Evolutionary conservation across 345 rosid species (phyloP).

Genomic region (Gossypium longicalyx): DNA sequence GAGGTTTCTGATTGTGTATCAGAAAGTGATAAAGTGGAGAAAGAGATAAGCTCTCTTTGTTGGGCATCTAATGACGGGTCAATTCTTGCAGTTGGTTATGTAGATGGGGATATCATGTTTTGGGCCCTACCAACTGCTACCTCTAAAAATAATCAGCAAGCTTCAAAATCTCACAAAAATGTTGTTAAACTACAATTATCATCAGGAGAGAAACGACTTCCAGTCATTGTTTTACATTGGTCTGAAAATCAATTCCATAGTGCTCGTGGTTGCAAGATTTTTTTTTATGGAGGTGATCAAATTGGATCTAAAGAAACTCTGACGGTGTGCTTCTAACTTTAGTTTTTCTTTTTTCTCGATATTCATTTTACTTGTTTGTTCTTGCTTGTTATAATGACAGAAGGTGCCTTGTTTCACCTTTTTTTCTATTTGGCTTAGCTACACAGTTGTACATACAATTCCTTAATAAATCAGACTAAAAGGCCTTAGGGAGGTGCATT

Average conservation of each 20-base stretch:
- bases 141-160: conserved; percentile 34
- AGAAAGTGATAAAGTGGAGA: conserved; percentile 41
- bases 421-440: background rate
- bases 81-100: conserved; percentile 79
- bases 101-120: conserved; percentile 80
- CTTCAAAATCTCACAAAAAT: conserved; percentile 39
- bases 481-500: background rate
- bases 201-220: conserved; percentile 65
- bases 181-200: conserved; percentile 71
- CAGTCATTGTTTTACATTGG: conserved; percentile 74
- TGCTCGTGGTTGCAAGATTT: conserved; percentile 55
- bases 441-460: background rate
- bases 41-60: conserved; percentile 82
- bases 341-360: background rate
- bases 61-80: conserved; percentile 87
- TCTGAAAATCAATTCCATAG: conserved; percentile 41
- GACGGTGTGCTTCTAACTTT: conserved; percentile 42
- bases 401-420: background rate
- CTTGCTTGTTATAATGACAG: background rate
- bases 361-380: background rate
- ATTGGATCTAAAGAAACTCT: conserved; percentile 83
- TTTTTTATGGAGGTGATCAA: conserved; percentile 81
- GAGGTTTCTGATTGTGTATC: conserved; percentile 31
- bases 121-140: conserved; percentile 48
- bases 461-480: background rate